These are phyloP conservation scores for Microbotryum scabiosae DNA, from an alignment of 1,284 basidiomycete genomes.

Conservation along the genomic window DNA sequence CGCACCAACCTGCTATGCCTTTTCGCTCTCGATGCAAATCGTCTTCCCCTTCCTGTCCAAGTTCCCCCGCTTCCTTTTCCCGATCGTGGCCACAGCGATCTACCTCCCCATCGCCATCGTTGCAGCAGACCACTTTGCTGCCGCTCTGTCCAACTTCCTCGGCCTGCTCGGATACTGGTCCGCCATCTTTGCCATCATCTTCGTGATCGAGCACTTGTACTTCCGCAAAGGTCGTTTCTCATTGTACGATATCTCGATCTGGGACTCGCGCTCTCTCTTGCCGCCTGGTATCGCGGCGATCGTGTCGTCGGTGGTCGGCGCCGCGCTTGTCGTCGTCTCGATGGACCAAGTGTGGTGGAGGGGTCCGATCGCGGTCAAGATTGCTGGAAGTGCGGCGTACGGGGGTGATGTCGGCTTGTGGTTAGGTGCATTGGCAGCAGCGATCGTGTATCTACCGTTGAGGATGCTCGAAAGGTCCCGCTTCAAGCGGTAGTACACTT, in stretches of 20 bases:
- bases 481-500: neutral
- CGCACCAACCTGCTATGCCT: slow-evolving; percentile 70
- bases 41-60: slow-evolving; percentile 53
- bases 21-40: slow-evolving; percentile 72
- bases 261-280: slow-evolving; percentile 37
- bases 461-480: slow-evolving; percentile 35
- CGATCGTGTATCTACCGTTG: slow-evolving; percentile 36
- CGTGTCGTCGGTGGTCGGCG: slow-evolving; percentile 29
- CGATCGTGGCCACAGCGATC: slow-evolving; percentile 68
- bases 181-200: slow-evolving; percentile 14
- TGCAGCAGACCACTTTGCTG: slow-evolving; percentile 38
- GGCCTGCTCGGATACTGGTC: slow-evolving; percentile 30
- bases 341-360: slow-evolving; percentile 37
- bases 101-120: slow-evolving; percentile 44
- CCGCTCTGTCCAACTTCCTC: slow-evolving; percentile 39
- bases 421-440: slow-evolving; percentile 36
- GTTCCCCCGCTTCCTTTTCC: slow-evolving; percentile 80
- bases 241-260: slow-evolving; percentile 35
- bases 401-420: slow-evolving; percentile 42
- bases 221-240: slow-evolving; percentile 32
- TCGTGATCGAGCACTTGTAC: slow-evolving; percentile 34
- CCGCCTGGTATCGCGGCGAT: slow-evolving; percentile 40
- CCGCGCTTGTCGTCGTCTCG: slow-evolving; percentile 36
- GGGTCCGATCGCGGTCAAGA: slow-evolving; percentile 24
- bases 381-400: slow-evolving; percentile 33